These are phyloP conservation scores for Platanthera guangdongensis DNA, from an alignment of 106 monocot genomes.

Conservation along the genomic window DNA sequence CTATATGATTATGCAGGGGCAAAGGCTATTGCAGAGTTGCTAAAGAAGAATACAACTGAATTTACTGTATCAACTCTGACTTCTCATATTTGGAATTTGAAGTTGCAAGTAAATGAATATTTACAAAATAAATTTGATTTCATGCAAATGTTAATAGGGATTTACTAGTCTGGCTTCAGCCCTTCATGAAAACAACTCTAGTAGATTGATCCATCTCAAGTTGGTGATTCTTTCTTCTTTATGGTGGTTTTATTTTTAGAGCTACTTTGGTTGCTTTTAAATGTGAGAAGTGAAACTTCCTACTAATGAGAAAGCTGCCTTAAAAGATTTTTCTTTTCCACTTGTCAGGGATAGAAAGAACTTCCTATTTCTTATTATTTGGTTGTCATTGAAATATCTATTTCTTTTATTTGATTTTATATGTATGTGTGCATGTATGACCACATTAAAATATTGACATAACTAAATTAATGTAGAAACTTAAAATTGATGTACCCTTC, in stretches of 20 bases:
- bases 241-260: not conserved
- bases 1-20: conserved; percentile 49
- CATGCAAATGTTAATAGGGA: conserved; percentile 38
- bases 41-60: conserved; percentile 97
- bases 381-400: too few species aligned
- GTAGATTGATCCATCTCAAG: conserved; percentile 89
- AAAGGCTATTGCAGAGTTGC: conserved; percentile 77
- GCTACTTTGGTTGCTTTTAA: too few species aligned
- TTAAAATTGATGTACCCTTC: too few species aligned
- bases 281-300: too few species aligned
- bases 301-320: too few species aligned
- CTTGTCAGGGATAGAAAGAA: too few species aligned
- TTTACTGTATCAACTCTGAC: conserved; percentile 51
- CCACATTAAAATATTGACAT: too few species aligned
- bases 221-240: conserved; percentile 28
- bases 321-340: too few species aligned
- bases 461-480: too few species aligned
- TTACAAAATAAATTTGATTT: conserved; percentile 3
- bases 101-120: not conserved
- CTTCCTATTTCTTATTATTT: too few species aligned
- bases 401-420: too few species aligned
- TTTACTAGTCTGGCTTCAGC: conserved; percentile 85
- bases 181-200: conserved; percentile 79
- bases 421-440: too few species aligned
- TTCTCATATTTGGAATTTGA: not conserved